Conservation (phyloP, 2,329 filamentous ascomycete species). For the Ceratocystis eucalypticola region DNA sequence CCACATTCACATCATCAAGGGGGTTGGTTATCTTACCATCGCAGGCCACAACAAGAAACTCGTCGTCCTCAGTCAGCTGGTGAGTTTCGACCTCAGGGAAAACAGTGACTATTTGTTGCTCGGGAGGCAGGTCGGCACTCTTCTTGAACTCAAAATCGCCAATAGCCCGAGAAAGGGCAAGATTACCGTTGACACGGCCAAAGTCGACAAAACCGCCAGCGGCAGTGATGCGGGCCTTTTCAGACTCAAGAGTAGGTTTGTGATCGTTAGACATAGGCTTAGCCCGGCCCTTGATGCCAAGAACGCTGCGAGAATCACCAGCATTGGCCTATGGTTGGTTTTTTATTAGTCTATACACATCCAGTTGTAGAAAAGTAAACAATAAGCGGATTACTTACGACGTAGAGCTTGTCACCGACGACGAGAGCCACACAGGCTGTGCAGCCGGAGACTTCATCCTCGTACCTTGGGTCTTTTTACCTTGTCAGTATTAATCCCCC, state of each 20-base stretch:
- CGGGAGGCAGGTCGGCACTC: slow-evolving; percentile 89
- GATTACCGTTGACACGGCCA: slow-evolving; percentile 93
- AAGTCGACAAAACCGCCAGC: slow-evolving; percentile 98
- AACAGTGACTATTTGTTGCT: slow-evolving; percentile 96
- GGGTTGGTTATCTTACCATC: slow-evolving; percentile 49
- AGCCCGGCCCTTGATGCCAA: slow-evolving; percentile 91
- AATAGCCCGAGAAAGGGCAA: slow-evolving; percentile 90
- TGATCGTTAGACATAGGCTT: slow-evolving; percentile 99
- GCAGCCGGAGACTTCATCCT: slow-evolving; percentile 95
- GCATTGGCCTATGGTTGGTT: slow-evolving; percentile 62
- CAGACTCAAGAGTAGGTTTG: slow-evolving; percentile 96
- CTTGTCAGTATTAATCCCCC: background rate
- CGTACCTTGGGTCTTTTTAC: slow-evolving; percentile 74
- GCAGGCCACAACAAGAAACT: slow-evolving; percentile 86
- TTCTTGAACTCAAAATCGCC: slow-evolving; percentile 99
- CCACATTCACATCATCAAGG: background rate
- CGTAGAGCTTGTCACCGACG: slow-evolving; percentile 82
- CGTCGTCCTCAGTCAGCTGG: slow-evolving; percentile 81
- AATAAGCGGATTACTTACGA: slow-evolving; percentile 53
- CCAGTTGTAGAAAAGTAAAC: background rate
- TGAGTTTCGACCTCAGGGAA: slow-evolving; percentile 90
- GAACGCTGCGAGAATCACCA: slow-evolving; percentile 85
- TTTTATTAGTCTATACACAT: background rate
- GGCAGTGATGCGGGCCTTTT: slow-evolving; percentile 90
- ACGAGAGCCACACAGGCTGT: slow-evolving; percentile 87